A percentile compares a stretch with the other conserved stretches of the same genome.
Evolutionary conservation across 495 filamentous ascomycete species (phyloP).

Genomic region (Xylaria castorea): DNA sequence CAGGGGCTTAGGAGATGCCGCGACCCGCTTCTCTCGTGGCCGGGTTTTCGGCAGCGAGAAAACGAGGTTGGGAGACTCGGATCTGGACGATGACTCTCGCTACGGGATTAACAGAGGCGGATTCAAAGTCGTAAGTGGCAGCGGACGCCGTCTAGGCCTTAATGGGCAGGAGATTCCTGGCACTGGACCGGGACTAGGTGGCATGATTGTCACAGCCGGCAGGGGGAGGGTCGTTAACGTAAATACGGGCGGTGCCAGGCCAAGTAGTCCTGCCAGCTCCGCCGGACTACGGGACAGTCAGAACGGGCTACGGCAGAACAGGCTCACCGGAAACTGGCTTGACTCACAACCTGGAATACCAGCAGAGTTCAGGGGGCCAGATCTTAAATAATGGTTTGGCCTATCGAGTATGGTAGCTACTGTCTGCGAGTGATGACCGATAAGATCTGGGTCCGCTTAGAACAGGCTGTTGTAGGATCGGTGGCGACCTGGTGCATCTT

Average conservation of each 20-base stretch:
- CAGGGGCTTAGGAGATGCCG: slow-evolving; percentile 3
- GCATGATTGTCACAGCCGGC: slow-evolving; percentile 23
- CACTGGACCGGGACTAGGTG: slow-evolving; percentile 21
- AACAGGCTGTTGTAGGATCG: not conserved
- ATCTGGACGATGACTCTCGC: slow-evolving; percentile 23
- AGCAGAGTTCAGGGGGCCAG: slow-evolving; percentile 17
- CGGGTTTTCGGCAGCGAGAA: slow-evolving; percentile 15
- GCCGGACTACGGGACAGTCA: slow-evolving; percentile 43
- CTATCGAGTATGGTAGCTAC: not conserved
- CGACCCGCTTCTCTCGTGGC: not conserved
- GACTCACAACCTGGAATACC: slow-evolving; percentile 20
- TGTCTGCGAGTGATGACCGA: not conserved
- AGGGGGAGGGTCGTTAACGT: slow-evolving; percentile 1
- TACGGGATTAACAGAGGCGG: slow-evolving; percentile 25
- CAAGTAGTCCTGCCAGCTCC: slow-evolving; percentile 9
- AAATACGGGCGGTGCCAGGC: not conserved
- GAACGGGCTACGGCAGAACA: slow-evolving; percentile 46
- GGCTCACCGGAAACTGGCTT: slow-evolving; percentile 22
- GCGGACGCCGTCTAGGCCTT: slow-evolving; percentile 19
- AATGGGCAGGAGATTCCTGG: slow-evolving; percentile 21
- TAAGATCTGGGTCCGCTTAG: not conserved
- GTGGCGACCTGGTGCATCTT: not conserved
- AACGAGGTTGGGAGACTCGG: not conserved
- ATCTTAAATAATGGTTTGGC: not conserved
- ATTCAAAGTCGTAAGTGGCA: slow-evolving; percentile 23